Base-by-base conservation (phyloP, 2,329 filamentous ascomycete genomes). In the Apiospora hydei region DNA sequence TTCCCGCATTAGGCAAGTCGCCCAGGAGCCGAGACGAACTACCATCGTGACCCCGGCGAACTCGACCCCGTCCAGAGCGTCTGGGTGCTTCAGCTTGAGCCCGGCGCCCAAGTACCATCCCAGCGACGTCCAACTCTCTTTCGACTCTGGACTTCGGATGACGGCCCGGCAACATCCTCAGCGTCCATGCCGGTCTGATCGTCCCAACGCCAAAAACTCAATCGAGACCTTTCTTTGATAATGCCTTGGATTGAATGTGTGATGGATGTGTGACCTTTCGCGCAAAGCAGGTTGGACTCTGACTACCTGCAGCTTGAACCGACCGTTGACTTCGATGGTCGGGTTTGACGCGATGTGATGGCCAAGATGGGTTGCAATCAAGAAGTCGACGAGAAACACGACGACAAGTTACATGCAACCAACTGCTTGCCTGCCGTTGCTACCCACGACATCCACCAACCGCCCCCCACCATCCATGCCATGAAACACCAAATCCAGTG, bases 31-130 rank as follows among this genome's bases (percentile, higher is more conserved):
- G 66, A 46, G 44, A 68, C 66, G 41, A 68, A 68, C 66, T 68
- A 68, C 66, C 43, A 47, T 34, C 41, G 14, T 68, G 14, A 47
- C 24, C 66, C 41, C 41, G 30, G 44, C 5, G 43, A 47, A 18
- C 66, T 44, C 18, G 57, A 64, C 57, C 57, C 57, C 57, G 51
- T 34, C 16, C 34, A 64, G 34, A 41, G 21, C 34, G 57, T 64
- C 34, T 41, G 41, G 30, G 34, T 64, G 57, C 57, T 64, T 64
- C 57, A 64, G 57, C 57, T 64, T n/a, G n/a, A 64, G 34, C 57
- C 57, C 57, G 66, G 21, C 44, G 26, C 13, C 41, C 41, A 26
- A 30, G 66, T 46, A 44, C 26, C 41, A 68, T 11, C 66, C 41
- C 43, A 68, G 66, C 13, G 7, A 68, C 26, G 18, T 41, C n/a